Evolutionary conservation across 129 eudicot species (phyloP).

Genomic region (Rutidosis leptorrhynchoides): DNA sequence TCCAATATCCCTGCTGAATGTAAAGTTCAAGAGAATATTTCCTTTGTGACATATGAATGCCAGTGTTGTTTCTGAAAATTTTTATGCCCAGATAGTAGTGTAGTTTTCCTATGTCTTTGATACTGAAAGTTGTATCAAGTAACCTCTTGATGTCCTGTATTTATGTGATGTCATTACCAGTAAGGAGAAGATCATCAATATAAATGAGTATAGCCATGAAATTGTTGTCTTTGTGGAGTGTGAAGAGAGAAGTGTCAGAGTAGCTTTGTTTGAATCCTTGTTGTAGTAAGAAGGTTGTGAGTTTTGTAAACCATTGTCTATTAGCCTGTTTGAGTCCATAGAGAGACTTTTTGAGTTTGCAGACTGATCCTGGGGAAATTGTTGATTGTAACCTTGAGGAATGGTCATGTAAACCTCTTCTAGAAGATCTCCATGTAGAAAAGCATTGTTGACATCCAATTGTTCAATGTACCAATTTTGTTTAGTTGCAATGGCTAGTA

Average conservation of each 20-base stretch:
- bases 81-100: not conserved
- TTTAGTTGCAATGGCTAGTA: not conserved
- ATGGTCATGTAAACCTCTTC: not conserved
- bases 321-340: not conserved
- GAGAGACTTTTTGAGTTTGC: not conserved
- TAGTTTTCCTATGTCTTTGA: not conserved
- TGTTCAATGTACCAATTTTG: not conserved
- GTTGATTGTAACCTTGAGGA: not conserved
- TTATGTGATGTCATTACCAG: not conserved
- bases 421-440: not conserved
- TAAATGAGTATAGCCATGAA: not conserved
- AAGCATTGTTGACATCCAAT: not conserved
- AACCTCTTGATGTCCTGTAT: not conserved
- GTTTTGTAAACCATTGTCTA: not conserved
- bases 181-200: not conserved
- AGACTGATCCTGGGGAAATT: not conserved
- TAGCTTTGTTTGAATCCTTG: not conserved
- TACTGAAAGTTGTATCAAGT: not conserved
- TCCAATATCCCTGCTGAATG: not conserved
- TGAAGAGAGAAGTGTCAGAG: not conserved
- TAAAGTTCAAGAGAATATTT: not conserved
- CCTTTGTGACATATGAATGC: not conserved
- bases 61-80: not conserved
- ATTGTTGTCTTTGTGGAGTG: not conserved
- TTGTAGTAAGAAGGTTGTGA: not conserved